These are phyloP conservation scores for Candida chilensis DNA, from an alignment of 805 yeast genomes.

Conservation along the genomic window DNA sequence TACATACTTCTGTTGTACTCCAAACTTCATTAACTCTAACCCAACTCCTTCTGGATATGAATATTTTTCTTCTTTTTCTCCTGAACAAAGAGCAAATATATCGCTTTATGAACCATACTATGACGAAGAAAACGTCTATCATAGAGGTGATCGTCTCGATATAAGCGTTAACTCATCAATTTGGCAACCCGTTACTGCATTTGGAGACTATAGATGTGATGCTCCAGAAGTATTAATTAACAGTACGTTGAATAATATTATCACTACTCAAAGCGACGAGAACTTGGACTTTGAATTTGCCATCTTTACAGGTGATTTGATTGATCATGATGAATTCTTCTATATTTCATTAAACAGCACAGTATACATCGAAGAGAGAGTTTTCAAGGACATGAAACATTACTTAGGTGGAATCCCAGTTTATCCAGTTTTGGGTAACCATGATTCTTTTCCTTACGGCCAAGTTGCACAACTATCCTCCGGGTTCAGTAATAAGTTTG, in stretches of 20 bases:
- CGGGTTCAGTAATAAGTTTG: conserved; percentile 35
- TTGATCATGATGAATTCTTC: conserved; percentile 53
- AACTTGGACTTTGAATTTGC: conserved; percentile 44
- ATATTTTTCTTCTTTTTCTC: conserved; percentile 8
- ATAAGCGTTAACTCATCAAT: conserved; percentile 14
- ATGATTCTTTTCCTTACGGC: conserved; percentile 67
- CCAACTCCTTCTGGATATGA: conserved; percentile 5
- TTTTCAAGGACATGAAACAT: conserved; percentile 22
- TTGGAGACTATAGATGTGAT: conserved; percentile 59
- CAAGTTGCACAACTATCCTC: conserved; percentile 50
- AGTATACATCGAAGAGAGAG: conserved; percentile 21
- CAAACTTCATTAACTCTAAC: conserved; percentile 28
- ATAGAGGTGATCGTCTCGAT: conserved; percentile 14
- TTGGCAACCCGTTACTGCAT: conserved; percentile 49
- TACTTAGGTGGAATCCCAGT: conserved; percentile 44
- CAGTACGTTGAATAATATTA: conserved; percentile 39
- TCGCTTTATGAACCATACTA: conserved; percentile 21
- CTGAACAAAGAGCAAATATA: conserved; percentile 1
- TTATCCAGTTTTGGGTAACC: conserved; percentile 59
- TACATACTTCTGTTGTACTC: conserved; percentile 52
- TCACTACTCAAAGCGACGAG: conserved; percentile 17
- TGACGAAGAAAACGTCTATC: conserved; percentile 9
- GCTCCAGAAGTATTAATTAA: conserved; percentile 58
- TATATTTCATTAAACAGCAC: conserved; percentile 39
- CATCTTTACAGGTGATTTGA: conserved; percentile 66